Percentiles rank a stretch among this genome's conserved stretches.
Conservation (phyloP, 2,329 filamentous ascomycete genomes). For the Hirsutella minnesotensis region DNA sequence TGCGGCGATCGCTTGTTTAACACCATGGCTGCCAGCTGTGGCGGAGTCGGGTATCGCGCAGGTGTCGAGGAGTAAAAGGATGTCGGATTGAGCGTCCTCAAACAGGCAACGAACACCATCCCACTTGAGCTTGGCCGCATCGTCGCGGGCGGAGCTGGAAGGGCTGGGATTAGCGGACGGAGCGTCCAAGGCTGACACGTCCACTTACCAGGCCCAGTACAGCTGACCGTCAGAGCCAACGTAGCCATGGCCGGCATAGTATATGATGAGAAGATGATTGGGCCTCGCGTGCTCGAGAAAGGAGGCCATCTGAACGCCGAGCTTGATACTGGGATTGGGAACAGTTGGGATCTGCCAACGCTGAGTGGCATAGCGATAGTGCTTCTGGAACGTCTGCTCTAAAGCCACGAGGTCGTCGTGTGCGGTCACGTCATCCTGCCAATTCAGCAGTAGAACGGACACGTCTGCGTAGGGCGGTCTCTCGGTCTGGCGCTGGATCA, state of each 20-base stretch:
- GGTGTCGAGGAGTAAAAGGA: slow-evolving; percentile 51
- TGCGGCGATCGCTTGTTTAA: slow-evolving; percentile 53
- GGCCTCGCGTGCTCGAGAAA: slow-evolving; percentile 46
- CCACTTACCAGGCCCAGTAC: slow-evolving; percentile 53
- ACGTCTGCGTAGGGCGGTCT: slow-evolving; percentile 44
- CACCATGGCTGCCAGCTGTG: slow-evolving; percentile 38
- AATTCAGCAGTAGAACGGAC: slow-evolving; percentile 48
- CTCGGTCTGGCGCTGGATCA: slow-evolving; percentile 52
- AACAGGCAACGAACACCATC: slow-evolving; percentile 49
- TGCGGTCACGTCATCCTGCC: slow-evolving; percentile 47
- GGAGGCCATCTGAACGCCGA: slow-evolving; percentile 46
- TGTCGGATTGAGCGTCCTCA: slow-evolving; percentile 51
- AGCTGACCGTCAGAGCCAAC: slow-evolving; percentile 47
- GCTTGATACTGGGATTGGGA: slow-evolving; percentile 47
- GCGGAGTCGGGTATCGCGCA: slow-evolving; percentile 42
- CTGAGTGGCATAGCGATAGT: slow-evolving; percentile 49
- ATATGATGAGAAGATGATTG: slow-evolving; percentile 51
- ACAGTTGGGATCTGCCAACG: slow-evolving; percentile 49
- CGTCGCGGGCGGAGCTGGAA: slow-evolving; percentile 41
- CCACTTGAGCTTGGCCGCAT: slow-evolving; percentile 52
- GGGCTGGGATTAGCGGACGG: not conserved
- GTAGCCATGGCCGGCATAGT: slow-evolving; percentile 52
- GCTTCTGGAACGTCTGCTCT: slow-evolving; percentile 45
- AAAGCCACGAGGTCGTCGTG: slow-evolving; percentile 42
- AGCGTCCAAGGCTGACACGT: not conserved